phyloP scores from a whole-genome alignment of 2,329 filamentous ascomycete species.

The Chaetoscypha palmicola region DNA sequence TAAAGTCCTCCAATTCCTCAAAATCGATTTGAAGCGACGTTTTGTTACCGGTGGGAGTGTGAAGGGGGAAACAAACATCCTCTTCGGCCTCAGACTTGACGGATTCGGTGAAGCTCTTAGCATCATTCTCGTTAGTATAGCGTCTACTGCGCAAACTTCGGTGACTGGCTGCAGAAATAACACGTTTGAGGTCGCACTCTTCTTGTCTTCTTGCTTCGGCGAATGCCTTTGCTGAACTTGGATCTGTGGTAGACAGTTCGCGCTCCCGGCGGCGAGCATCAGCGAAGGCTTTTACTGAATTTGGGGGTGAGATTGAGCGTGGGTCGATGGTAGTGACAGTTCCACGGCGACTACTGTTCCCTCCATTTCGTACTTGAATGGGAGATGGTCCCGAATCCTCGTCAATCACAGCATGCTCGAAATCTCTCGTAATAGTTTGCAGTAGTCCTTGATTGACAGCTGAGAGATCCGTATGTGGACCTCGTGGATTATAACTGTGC shows the following conservation, averaged over 20 bases:
- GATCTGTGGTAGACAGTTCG: slow-evolving; percentile 50
- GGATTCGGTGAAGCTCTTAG: slow-evolving; percentile 52
- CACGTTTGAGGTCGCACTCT: slow-evolving; percentile 57
- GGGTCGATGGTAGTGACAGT: slow-evolving; percentile 50
- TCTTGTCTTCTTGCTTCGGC: slow-evolving; percentile 76
- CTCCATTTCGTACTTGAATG: slow-evolving; percentile 11
- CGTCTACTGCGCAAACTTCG: slow-evolving; percentile 50
- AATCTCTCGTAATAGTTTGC: slow-evolving; percentile 62
- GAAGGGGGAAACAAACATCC: slow-evolving; percentile 80
- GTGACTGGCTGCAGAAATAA: slow-evolving; percentile 62
- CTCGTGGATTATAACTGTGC: slow-evolving; percentile 41
- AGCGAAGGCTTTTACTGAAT: slow-evolving; percentile 96
- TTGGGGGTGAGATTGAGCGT: slow-evolving; percentile 78
- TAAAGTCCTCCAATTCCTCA: slow-evolving; percentile 88
- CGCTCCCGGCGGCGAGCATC: slow-evolving; percentile 81
- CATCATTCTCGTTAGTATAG: slow-evolving; percentile 55
- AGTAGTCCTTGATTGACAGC: slow-evolving; percentile 34
- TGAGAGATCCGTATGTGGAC: slow-evolving; percentile 33
- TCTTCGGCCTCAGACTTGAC: slow-evolving; percentile 67
- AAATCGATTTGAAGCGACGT: slow-evolving; percentile 82
- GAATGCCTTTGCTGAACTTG: slow-evolving; percentile 93
- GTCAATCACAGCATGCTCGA: slow-evolving; percentile 78
- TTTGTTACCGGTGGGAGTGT: slow-evolving; percentile 60
- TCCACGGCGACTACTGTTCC: slow-evolving; percentile 41
- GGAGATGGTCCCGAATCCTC: slow-evolving; percentile 53